These are phyloP conservation scores for Starmera stellimalicola DNA, from an alignment of 1,139 yeast species.

Conservation along the genomic window DNA sequence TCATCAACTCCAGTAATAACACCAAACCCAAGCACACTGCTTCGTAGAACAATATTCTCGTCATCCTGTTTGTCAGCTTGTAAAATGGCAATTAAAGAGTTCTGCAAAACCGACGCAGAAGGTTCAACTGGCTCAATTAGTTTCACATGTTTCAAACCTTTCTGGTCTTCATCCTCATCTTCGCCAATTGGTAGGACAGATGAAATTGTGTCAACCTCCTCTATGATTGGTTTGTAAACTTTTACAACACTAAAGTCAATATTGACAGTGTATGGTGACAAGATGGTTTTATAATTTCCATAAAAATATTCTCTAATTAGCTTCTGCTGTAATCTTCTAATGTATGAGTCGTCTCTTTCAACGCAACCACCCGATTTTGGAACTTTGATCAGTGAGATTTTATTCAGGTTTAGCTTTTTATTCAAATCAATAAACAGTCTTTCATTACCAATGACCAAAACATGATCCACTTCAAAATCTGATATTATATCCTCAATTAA, in stretches of 20 bases:
- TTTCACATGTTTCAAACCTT: constrained; percentile 5
- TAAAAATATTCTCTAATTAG: constrained; percentile 83
- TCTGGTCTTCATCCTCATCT: constrained; percentile 14
- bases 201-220: constrained; percentile 16
- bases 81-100: constrained; percentile 64
- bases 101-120: constrained; percentile 49
- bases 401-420: constrained; percentile 33
- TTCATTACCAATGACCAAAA: constrained; percentile 57
- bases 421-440: constrained; percentile 55
- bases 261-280: constrained; percentile 70
- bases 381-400: constrained; percentile 46
- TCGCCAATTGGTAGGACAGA: constrained; percentile 34
- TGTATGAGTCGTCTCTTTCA: constrained; percentile 60
- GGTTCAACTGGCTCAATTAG: constrained; percentile 34
- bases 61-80: constrained; percentile 49
- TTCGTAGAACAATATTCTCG: constrained; percentile 39
- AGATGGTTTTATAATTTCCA: constrained; percentile 55
- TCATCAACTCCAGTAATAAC: constrained; percentile 56
- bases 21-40: constrained; percentile 61
- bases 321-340: constrained; percentile 64
- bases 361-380: constrained; percentile 69
- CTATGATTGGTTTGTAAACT: constrained; percentile 35
- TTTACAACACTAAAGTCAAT: constrained; percentile 39
- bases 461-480: constrained; percentile 48
- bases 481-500: constrained; percentile 51